These are phyloP conservation scores for Jackrogersella minutella DNA, from an alignment of 495 filamentous ascomycete genomes.

Conservation along the genomic window DNA sequence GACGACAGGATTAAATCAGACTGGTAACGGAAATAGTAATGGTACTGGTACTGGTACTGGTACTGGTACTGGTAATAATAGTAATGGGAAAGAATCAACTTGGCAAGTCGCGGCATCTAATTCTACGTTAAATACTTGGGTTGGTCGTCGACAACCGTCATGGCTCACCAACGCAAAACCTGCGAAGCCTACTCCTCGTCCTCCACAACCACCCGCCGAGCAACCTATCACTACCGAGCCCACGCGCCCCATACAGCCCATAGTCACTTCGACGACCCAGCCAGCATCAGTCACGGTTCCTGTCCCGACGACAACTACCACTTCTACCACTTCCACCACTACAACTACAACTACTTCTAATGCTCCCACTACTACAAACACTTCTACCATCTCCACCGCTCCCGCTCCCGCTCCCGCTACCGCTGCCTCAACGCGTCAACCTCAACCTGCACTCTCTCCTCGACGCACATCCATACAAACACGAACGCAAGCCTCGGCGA, in stretches of 20 bases:
- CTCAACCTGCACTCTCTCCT: too few species aligned
- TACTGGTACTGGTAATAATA: conserved; percentile 7
- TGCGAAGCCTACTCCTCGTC: conserved; percentile 52
- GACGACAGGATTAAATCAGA: conserved; percentile 11
- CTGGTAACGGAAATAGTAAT: background rate
- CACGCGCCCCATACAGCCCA: background rate
- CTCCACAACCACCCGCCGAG: conserved; percentile 29
- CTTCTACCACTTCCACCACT: conserved; percentile 10
- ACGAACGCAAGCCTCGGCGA: too few species aligned
- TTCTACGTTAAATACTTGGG: conserved; percentile 71
- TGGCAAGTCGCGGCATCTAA: conserved; percentile 69
- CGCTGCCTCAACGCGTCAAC: too few species aligned
- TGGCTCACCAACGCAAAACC: conserved; percentile 66
- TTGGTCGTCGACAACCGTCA: conserved; percentile 69
- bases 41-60: background rate
- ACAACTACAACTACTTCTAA: background rate
- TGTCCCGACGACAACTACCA: conserved; percentile 19
- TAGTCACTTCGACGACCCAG: conserved; percentile 15
- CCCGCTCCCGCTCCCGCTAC: too few species aligned
- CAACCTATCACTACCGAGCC: conserved; percentile 15
- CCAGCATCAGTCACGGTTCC: conserved; percentile 23
- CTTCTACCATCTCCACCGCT: too few species aligned
- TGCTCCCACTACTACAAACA: background rate
- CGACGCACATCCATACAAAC: too few species aligned
- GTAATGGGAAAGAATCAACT: conserved; percentile 14